phyloP scores from a whole-genome alignment of 2,329 filamentous ascomycete genomes.

The Teratosphaeria viscida region DNA sequence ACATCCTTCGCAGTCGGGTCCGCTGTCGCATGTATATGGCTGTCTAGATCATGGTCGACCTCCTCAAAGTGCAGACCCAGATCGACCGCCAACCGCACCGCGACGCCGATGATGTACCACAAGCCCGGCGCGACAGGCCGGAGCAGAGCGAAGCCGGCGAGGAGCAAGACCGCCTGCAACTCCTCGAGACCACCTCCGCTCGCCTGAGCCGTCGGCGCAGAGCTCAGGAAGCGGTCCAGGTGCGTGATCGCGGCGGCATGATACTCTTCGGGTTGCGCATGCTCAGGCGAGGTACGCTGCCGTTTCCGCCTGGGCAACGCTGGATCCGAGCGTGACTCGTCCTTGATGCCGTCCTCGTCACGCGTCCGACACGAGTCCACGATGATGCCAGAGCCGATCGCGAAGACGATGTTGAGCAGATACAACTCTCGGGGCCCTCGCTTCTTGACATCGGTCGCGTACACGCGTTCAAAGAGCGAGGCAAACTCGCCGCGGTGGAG shows the following conservation, averaged over 20 bases:
- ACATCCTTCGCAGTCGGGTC: constrained; percentile 20
- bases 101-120: constrained; percentile 96
- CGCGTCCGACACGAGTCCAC: constrained; percentile 44
- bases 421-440: constrained; percentile 77
- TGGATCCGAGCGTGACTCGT: constrained; percentile 18
- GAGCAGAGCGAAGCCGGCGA: constrained; percentile 84
- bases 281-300: constrained; percentile 41
- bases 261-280: constrained; percentile 79
- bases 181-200: constrained; percentile 88
- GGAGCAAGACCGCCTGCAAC: constrained; percentile 79
- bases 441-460: constrained; percentile 55
- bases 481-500: constrained; percentile 83
- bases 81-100: constrained; percentile 80
- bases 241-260: constrained; percentile 91
- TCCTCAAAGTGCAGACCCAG: constrained; percentile 90
- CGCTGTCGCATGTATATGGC: constrained; percentile 24
- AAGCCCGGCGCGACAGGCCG: constrained; percentile 85
- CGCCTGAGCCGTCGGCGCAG: constrained; percentile 51
- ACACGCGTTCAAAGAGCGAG: constrained; percentile 74
- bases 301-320: constrained; percentile 30
- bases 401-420: constrained; percentile 92
- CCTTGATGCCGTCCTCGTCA: constrained; percentile 10
- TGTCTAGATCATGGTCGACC: constrained; percentile 48
- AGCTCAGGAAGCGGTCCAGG: constrained; percentile 70
- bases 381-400: constrained; percentile 88